These are phyloP conservation scores for Beauveria sp. DNA, from an alignment of 2,329 filamentous ascomycete genomes.

Conservation along the genomic window DNA sequence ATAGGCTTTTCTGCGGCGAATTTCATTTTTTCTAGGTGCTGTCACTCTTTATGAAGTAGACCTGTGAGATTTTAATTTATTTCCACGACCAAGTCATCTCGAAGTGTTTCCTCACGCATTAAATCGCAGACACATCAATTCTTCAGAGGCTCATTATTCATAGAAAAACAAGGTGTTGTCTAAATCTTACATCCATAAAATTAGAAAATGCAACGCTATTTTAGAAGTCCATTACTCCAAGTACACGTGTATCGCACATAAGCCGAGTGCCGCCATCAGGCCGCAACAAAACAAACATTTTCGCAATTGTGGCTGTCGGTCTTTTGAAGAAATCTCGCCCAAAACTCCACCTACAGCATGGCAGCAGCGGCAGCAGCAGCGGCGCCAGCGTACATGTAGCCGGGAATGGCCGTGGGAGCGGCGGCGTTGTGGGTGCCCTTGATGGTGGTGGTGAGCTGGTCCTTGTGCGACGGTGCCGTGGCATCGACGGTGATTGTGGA, in stretches of 20 bases:
- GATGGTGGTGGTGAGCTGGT: conserved; percentile 29
- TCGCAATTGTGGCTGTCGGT: not conserved
- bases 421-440: conserved; percentile 13
- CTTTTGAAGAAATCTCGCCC: not conserved
- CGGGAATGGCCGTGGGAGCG: not conserved
- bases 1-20: too few relatives aligned
- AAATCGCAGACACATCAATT: not conserved
- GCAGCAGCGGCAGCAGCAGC: conserved; percentile 9
- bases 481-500: conserved; percentile 23
- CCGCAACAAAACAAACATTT: not conserved
- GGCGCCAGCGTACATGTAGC: conserved; percentile 6
- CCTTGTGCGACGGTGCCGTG: conserved; percentile 23
- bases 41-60: too few relatives aligned
- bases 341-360: not conserved
- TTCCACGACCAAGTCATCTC: not conserved
- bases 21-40: too few relatives aligned
- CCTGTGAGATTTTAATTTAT: too few relatives aligned
- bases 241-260: not conserved
- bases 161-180: not conserved
- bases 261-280: not conserved
- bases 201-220: conserved; percentile 7
- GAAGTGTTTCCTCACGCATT: not conserved
- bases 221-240: not conserved
- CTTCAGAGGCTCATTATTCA: not conserved
- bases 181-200: not conserved